Evolutionary conservation across 2,329 filamentous ascomycete genomes (phyloP).

Genomic region (Apiospora phragmitis): DNA sequence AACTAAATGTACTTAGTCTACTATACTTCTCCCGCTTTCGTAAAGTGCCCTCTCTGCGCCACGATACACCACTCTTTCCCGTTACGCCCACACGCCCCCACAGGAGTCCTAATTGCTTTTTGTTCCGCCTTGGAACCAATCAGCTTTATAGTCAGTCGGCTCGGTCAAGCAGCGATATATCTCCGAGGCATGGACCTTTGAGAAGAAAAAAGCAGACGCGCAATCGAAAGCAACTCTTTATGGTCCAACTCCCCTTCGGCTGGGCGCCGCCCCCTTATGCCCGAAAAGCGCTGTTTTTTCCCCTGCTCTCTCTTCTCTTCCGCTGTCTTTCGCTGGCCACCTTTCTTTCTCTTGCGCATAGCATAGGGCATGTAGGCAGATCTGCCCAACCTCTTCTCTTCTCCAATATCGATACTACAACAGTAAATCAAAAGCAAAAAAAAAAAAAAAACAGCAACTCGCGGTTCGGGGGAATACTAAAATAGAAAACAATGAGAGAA

Average conservation of each 20-base stretch:
- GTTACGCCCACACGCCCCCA: background rate
- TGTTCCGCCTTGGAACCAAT: background rate
- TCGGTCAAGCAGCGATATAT: background rate
- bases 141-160: background rate
- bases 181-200: background rate
- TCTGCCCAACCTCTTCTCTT: background rate
- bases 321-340: background rate
- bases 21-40: background rate
- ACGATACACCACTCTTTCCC: background rate
- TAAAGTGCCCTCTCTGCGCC: background rate
- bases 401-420: background rate
- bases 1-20: background rate
- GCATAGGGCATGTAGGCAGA: background rate
- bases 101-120: background rate
- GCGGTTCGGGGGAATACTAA: conserved; percentile 5
- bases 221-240: background rate
- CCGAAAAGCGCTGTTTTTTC: background rate
- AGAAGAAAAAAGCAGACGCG: background rate
- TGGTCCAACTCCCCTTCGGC: background rate
- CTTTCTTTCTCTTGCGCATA: background rate
- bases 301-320: background rate
- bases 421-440: conserved; percentile 12
- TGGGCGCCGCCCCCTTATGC: background rate
- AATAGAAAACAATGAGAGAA: background rate
- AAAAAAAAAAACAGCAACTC: conserved; percentile 12